A percentile compares a stretch with the other conserved stretches of the same genome.
phyloP scores from a whole-genome alignment of 805 yeast species.

The Teunomyces lycoperdinae region DNA sequence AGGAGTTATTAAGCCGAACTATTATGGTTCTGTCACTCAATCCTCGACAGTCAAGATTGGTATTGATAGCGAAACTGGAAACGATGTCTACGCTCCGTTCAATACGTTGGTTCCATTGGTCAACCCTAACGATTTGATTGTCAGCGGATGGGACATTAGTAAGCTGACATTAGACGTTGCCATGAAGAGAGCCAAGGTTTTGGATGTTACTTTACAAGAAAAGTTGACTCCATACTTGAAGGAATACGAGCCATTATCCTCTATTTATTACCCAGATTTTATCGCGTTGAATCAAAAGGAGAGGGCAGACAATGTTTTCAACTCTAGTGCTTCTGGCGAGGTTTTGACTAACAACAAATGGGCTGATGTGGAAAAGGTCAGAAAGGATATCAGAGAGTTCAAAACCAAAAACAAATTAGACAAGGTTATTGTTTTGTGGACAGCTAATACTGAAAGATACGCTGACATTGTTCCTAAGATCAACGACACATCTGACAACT shows the following conservation, averaged over 20 bases:
- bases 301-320: slow-evolving; percentile 84
- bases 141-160: slow-evolving; percentile 95
- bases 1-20: slow-evolving; percentile 73
- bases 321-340: slow-evolving; percentile 50
- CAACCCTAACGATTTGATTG: slow-evolving; percentile 83
- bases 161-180: slow-evolving; percentile 69
- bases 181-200: slow-evolving; percentile 80
- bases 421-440: slow-evolving; percentile 90
- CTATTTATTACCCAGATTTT: slow-evolving; percentile 93
- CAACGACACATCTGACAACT: slow-evolving; percentile 83
- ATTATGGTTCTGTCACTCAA: slow-evolving; percentile 94
- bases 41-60: slow-evolving; percentile 88
- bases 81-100: slow-evolving; percentile 91
- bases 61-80: slow-evolving; percentile 67
- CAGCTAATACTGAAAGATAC: slow-evolving; percentile 95
- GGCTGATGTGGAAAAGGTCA: slow-evolving; percentile 83
- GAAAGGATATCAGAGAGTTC: slow-evolving; percentile 79
- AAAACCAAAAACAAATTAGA: slow-evolving; percentile 71
- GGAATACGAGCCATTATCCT: slow-evolving; percentile 67
- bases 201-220: slow-evolving; percentile 80
- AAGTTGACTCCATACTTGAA: slow-evolving; percentile 66
- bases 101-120: slow-evolving; percentile 85
- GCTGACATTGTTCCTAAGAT: slow-evolving; percentile 75
- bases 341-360: slow-evolving; percentile 66
- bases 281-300: slow-evolving; percentile 92